phyloP scores from a whole-genome alignment of 2,329 filamentous ascomycete species.

The Aspergillus ibericus region DNA sequence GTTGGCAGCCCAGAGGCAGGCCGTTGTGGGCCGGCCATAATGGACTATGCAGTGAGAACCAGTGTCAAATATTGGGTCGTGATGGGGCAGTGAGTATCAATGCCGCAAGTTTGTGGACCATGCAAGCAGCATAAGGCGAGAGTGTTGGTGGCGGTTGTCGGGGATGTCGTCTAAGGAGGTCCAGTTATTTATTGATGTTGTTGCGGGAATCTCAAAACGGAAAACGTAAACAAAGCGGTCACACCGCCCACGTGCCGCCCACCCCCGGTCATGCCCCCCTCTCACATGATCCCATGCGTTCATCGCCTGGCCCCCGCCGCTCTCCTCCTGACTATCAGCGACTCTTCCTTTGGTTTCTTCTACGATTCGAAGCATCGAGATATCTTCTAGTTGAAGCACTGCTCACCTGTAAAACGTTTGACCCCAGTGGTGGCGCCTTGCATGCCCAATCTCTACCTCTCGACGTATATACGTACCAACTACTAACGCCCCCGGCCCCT shows the following conservation, averaged over 20 bases:
- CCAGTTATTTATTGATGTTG: conserved; percentile 12
- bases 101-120: background rate
- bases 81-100: background rate
- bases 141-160: conserved; percentile 3
- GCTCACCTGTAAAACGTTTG: background rate
- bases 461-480: background rate
- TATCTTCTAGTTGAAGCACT: background rate
- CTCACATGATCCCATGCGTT: conserved; percentile 29
- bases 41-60: conserved; percentile 8
- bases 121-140: background rate
- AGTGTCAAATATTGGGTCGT: background rate
- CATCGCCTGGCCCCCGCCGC: conserved; percentile 11
- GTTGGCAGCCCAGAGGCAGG: conserved; percentile 49
- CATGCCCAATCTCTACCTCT: background rate
- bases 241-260: conserved; percentile 17
- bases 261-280: conserved; percentile 20
- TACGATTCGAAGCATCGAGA: background rate
- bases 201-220: conserved; percentile 21
- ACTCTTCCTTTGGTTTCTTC: background rate
- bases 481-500: conserved; percentile 8
- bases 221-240: conserved; percentile 36
- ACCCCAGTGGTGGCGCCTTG: background rate
- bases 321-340: background rate
- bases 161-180: background rate
- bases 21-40: conserved; percentile 58